Base-by-base conservation (phyloP, 2,329 filamentous ascomycete species). In the Claviceps cyperi region DNA sequence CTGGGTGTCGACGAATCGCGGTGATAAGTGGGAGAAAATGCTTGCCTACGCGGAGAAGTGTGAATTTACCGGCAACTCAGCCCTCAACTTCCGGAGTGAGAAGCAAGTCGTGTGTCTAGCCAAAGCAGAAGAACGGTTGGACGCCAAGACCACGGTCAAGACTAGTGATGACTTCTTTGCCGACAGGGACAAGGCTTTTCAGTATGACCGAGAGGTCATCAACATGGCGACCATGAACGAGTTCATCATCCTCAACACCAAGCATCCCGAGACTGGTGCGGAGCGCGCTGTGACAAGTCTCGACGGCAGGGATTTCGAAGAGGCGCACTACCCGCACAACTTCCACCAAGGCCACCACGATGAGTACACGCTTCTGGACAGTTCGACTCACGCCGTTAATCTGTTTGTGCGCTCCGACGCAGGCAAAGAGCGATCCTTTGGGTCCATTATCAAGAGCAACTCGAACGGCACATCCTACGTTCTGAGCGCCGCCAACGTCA, bases 401-500 rank as follows among this genome's bases (percentile, higher is more conserved):
- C 69, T 98, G 51, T 94, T 97, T 61, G 91, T 97, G 45, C 89
- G 85, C 0, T 86, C 87, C 40, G 83, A 85, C 59, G 76, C 75
- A 40, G 70, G 71, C 3, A 63, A 72, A 47, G 83, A 80, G 17
- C 78, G 77, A 47, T 78, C 84, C 52, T 89, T 86, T 58, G 92
- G 92, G 38, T 84, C 84, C 22, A 87, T 98, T 58, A 80, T 98
- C 67, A 98, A 97, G 77, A 96, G 89, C 62, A 98, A 98, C 70
- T 96, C 89, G 59, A 97, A 98, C 62, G 92, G 92, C 49, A 98
- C 92, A 0, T 92, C 86, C 1, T 98, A 96, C 60, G 86, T 95
- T 13, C 71, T 94, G 55, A 94, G 86, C 65, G 74, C 92, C 22
- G 72, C 78, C 46, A 80, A 79, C 19, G 88, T 97, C 61, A 96